Evolutionary conservation across 768 basidiomycete species (phyloP), one percentile per base, ranked within the genome.

Genomic region (Glaciozyma martinii): DNA sequence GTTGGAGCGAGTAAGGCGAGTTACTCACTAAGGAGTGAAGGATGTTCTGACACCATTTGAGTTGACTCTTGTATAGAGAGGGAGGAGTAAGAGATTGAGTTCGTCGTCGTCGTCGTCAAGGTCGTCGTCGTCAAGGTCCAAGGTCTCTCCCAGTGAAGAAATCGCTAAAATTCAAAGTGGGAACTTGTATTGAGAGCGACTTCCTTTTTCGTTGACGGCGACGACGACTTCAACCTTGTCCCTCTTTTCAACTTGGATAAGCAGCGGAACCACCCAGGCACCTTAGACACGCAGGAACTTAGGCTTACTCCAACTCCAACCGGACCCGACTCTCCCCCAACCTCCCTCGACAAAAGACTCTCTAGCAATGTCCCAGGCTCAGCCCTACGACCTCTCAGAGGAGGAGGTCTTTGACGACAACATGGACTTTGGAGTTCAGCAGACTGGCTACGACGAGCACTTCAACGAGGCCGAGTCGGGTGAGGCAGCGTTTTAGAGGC

Each of bases 1-100:
- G 30, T 25, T 19, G 25, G 27, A 10, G 40, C 3, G 29, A 23
- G 54, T n/a, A 8, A 12, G 59, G 58, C 19, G 40, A 7, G 33
- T n/a, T 5, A 43, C 64, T 54, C 19, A 69, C 68, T 59, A 47
- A 69, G 68, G 40, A 69, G 59, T 16, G 68, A 66, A 30, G 68
- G 68, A 37, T 69, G 66, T 54, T 69, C 47, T 3, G 68, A 59
- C 8, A 63, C 59, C 19, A 43, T 46, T 52, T 62, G 61, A 32
- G 13, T 7, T 16, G 2, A 3, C 10, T 4, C 25, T 3, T 19
- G 7, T 2, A 1, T 5, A 13, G 37, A 29, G 49, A 5, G 25
- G 30, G 9, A 29, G 5, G 10, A n/a, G 25, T n/a, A 1, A 25
- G 46, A 44, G 25, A 56, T n/a, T n/a, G 30, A 25, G 42, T 6